Evolutionary conservation across 2,329 filamentous ascomycete genomes (phyloP).

Genomic region (Exophiala dermatitidis): DNA sequence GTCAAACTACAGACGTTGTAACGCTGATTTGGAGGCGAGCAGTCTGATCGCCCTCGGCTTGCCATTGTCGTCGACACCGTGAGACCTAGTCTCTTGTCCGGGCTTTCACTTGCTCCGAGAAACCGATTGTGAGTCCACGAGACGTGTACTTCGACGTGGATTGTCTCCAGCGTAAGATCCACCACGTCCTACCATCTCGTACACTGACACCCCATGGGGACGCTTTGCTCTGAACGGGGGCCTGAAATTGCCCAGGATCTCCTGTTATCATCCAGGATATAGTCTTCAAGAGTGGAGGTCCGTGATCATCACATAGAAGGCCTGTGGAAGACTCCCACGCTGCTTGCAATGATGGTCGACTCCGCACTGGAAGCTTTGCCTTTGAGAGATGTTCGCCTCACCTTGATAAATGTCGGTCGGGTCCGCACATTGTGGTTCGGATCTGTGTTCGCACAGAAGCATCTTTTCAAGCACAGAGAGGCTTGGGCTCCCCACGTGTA

Average conservation of each 20-base stretch:
- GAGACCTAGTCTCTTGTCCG: neutral
- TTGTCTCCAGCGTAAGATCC: neutral
- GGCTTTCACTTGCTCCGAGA: neutral
- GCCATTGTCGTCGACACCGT: neutral
- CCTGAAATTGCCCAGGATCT: neutral
- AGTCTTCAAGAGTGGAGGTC: neutral
- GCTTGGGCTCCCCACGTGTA: neutral
- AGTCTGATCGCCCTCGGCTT: constrained; percentile 1
- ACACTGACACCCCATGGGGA: too few species aligned
- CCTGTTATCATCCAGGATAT: neutral
- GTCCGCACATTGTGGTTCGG: neutral
- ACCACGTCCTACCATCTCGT: neutral
- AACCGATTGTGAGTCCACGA: neutral
- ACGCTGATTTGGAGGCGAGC: constrained; percentile 6
- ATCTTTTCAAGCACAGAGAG: neutral
- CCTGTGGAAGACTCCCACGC: neutral
- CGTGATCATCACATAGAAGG: neutral
- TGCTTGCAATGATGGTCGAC: neutral
- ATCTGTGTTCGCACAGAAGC: neutral
- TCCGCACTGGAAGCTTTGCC: neutral
- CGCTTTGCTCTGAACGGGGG: too few species aligned
- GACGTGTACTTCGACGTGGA: neutral
- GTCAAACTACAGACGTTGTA: constrained; percentile 11
- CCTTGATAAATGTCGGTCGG: neutral
- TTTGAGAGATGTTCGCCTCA: neutral